phyloP scores from a whole-genome alignment of 2,329 filamentous ascomycete genomes.

The Scytalidium lignicola region DNA sequence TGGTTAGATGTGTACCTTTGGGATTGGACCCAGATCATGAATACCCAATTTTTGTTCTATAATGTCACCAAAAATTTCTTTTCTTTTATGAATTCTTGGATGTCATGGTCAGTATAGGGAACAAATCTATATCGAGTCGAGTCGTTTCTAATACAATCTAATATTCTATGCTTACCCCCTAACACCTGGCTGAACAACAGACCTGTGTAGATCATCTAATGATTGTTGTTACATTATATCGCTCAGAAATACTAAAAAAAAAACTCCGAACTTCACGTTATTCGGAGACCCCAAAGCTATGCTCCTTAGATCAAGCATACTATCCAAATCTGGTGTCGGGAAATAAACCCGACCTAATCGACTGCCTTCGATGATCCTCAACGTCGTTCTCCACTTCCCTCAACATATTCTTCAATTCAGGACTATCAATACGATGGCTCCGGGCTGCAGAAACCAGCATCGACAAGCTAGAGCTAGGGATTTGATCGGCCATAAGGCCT shows the following conservation, averaged over 20 bases:
- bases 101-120: too few relatives aligned
- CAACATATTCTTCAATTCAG: background rate
- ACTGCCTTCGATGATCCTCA: background rate
- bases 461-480: background rate
- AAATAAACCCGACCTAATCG: background rate
- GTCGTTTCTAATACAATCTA: background rate
- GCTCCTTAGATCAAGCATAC: background rate
- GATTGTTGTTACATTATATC: background rate
- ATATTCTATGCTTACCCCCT: background rate
- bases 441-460: background rate
- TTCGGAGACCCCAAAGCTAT: too few relatives aligned
- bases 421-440: background rate
- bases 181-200: background rate
- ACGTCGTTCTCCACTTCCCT: background rate
- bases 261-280: too few relatives aligned
- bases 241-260: background rate
- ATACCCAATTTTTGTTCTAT: too few relatives aligned
- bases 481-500: background rate
- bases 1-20: too few relatives aligned
- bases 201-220: background rate
- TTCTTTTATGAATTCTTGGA: too few relatives aligned
- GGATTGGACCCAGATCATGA: too few relatives aligned
- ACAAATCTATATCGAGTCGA: too few relatives aligned
- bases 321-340: background rate
- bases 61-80: too few relatives aligned